Percentiles rank a stretch among this genome's conserved stretches.
phyloP scores from a whole-genome alignment of 73 alveolate genomes.

The Paramecium caudatum region DNA sequence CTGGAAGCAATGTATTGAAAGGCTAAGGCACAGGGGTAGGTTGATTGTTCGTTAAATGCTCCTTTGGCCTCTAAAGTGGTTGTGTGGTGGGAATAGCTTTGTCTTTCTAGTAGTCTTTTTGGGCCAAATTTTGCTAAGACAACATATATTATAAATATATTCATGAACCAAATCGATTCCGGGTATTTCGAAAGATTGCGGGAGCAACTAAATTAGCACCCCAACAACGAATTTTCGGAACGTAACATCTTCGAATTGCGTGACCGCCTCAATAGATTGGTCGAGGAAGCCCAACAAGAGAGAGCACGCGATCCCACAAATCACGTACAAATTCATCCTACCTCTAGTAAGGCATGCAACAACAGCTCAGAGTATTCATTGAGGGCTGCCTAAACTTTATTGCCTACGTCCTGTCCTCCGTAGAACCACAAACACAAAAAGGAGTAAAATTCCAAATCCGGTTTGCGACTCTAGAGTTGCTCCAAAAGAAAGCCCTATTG shows the following conservation, averaged over 20 bases:
- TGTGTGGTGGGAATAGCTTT: constrained; percentile 23
- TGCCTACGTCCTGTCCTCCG: neutral
- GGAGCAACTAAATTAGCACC: neutral
- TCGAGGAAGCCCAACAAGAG: constrained; percentile 6
- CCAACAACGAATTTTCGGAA: neutral
- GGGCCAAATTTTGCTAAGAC: constrained; percentile 4
- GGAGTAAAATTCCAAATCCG: neutral
- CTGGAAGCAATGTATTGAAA: constrained; percentile 21
- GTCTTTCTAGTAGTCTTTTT: constrained; percentile 1
- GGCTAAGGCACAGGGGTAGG: constrained; percentile 45
- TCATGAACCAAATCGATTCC: neutral
- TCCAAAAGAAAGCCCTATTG: neutral
- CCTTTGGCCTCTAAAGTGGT: neutral
- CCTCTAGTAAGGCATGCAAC: too few species aligned
- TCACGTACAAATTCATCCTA: neutral
- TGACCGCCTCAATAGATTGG: neutral
- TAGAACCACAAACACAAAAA: neutral
- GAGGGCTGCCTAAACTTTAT: neutral
- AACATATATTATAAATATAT: too few species aligned
- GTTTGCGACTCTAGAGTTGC: neutral
- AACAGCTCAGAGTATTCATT: neutral
- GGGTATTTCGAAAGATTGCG: constrained; percentile 1
- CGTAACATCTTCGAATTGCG: neutral
- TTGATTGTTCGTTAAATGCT: neutral
- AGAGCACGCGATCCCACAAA: neutral